Percentiles rank a stretch among this genome's conserved stretches.
These are phyloP conservation scores for Abrus precatorius DNA, from an alignment of 306 rosid genomes.

Conservation along the genomic window DNA sequence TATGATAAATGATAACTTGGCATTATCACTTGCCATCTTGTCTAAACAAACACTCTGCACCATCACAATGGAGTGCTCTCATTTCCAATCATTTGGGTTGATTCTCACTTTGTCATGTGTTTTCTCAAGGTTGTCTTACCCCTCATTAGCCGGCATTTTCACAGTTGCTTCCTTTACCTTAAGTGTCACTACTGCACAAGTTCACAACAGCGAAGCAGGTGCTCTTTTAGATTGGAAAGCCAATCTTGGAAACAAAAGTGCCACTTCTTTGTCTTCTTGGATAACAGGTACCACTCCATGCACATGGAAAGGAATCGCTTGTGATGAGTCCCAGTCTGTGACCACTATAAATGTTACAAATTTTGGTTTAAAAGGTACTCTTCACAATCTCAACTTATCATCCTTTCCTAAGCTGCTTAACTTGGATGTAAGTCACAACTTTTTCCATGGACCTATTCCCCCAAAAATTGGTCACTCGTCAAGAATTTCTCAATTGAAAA, in stretches of 20 bases:
- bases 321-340: slow-evolving; percentile 38
- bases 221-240: slow-evolving; percentile 51
- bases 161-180: too few relatives aligned
- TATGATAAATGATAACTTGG: too few relatives aligned
- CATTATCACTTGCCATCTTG: too few relatives aligned
- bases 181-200: too few relatives aligned
- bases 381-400: slow-evolving; percentile 46
- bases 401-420: slow-evolving; percentile 43
- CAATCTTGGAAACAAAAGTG: slow-evolving; percentile 47
- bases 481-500: slow-evolving; percentile 28
- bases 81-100: too few relatives aligned
- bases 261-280: slow-evolving; percentile 48
- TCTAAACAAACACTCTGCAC: too few relatives aligned
- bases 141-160: too few relatives aligned
- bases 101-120: too few relatives aligned
- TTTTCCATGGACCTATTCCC: slow-evolving; percentile 42
- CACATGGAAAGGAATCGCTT: slow-evolving; percentile 44
- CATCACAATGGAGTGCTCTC: too few relatives aligned
- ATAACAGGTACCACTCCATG: slow-evolving; percentile 33
- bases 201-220: slow-evolving; percentile 31
- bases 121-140: too few relatives aligned
- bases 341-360: slow-evolving; percentile 29
- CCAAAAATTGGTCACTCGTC: slow-evolving; percentile 42
- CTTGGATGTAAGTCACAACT: slow-evolving; percentile 38
- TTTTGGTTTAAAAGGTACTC: slow-evolving; percentile 47